Evolutionary conservation across 352 stramenopile genomes (phyloP).

Genomic region (Globisporangium sylvaticum): DNA sequence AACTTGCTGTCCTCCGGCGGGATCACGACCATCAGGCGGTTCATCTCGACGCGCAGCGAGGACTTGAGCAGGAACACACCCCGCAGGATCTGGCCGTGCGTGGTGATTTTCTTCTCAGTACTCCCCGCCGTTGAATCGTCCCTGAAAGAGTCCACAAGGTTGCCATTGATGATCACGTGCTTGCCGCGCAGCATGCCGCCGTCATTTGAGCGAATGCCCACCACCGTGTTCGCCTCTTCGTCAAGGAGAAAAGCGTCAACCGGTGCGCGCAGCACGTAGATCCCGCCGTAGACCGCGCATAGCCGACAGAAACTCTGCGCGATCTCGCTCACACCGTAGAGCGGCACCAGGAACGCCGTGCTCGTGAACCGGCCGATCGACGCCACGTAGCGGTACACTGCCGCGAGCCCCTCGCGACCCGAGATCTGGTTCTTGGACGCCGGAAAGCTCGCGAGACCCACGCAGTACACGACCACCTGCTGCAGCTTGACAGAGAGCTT

Average conservation of each 20-base stretch:
- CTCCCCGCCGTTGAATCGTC: neutral
- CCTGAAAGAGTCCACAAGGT: conserved; percentile 32
- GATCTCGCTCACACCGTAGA: conserved; percentile 86
- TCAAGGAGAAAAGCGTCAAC: conserved; percentile 57
- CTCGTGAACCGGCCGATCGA: conserved; percentile 84
- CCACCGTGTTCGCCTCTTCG: conserved; percentile 23
- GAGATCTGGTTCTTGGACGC: conserved; percentile 46
- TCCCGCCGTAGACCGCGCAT: conserved; percentile 79
- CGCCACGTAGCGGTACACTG: conserved; percentile 59
- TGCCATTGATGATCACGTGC: conserved; percentile 60
- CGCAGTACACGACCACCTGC: conserved; percentile 83
- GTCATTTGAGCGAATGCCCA: conserved; percentile 38
- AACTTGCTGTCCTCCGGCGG: conserved; percentile 51
- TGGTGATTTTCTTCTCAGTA: conserved; percentile 1
- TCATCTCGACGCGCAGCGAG: conserved; percentile 38
- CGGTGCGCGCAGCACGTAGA: conserved; percentile 80
- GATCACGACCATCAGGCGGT: conserved; percentile 61
- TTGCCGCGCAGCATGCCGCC: conserved; percentile 38
- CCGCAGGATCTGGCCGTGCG: conserved; percentile 43
- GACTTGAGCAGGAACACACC: conserved; percentile 50
- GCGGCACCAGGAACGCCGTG: conserved; percentile 77
- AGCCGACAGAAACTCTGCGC: conserved; percentile 87
- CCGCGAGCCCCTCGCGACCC: conserved; percentile 38
- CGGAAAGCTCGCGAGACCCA: conserved; percentile 69
- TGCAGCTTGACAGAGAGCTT: conserved; percentile 75